Percentiles rank a stretch among this genome's conserved stretches.
phyloP scores from a whole-genome alignment of 495 filamentous ascomycete species.

The Penicillium flavigenum region DNA sequence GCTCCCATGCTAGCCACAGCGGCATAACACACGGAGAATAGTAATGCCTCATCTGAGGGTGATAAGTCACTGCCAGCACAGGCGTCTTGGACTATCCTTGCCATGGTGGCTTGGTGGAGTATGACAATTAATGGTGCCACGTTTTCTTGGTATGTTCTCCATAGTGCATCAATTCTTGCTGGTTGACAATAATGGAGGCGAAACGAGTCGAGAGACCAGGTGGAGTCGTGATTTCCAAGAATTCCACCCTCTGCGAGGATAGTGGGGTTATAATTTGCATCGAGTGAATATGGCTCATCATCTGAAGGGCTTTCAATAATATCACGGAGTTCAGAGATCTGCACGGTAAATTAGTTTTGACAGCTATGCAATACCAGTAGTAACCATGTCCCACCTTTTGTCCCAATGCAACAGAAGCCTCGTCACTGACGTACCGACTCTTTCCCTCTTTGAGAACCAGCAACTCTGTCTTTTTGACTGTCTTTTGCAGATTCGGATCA shows the following conservation, averaged over 20 bases:
- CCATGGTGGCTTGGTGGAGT: constrained; percentile 56
- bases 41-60: constrained; percentile 55
- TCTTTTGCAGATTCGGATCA: neutral
- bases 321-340: constrained; percentile 57
- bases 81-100: constrained; percentile 31
- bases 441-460: constrained; percentile 69
- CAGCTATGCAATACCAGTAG: neutral
- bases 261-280: neutral
- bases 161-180: constrained; percentile 60
- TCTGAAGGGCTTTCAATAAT: constrained; percentile 43
- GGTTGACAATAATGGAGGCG: constrained; percentile 39
- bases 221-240: neutral
- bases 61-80: constrained; percentile 42
- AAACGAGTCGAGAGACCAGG: constrained; percentile 5
- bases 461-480: constrained; percentile 44
- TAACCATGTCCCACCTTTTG: constrained; percentile 56
- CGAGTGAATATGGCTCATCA: constrained; percentile 45
- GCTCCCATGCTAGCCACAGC: constrained; percentile 62
- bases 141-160: constrained; percentile 60
- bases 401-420: constrained; percentile 41
- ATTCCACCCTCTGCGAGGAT: neutral
- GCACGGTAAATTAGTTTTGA: neutral
- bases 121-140: constrained; percentile 64
- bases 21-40: constrained; percentile 72
- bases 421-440: constrained; percentile 71